These are phyloP conservation scores for Monilinia fructicola DNA, from an alignment of 2,329 filamentous ascomycete genomes.

Conservation along the genomic window DNA sequence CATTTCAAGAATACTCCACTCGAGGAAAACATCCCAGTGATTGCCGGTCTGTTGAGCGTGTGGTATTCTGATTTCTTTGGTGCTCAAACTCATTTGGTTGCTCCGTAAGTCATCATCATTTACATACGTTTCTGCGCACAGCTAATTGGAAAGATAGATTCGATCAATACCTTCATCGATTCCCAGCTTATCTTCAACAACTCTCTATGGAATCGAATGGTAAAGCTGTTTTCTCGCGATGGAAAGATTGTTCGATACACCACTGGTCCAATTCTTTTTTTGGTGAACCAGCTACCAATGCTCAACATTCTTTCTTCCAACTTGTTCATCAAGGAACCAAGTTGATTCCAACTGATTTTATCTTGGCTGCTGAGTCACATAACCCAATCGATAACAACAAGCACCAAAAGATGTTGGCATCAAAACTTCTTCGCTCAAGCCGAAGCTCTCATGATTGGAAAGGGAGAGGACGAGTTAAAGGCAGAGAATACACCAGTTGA, in stretches of 20 bases:
- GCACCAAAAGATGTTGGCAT: slow-evolving; percentile 94
- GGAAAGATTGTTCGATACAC: slow-evolving; percentile 93
- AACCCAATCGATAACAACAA: slow-evolving; percentile 90
- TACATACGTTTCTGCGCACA: slow-evolving; percentile 5
- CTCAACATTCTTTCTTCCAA: slow-evolving; percentile 99
- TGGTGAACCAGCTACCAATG: slow-evolving; percentile 97
- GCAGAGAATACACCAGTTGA: slow-evolving; percentile 70
- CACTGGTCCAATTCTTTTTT: slow-evolving; percentile 93
- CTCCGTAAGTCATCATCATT: slow-evolving; percentile 65
- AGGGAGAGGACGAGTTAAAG: slow-evolving; percentile 76
- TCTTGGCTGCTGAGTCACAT: slow-evolving; percentile 92
- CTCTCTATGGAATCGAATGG: slow-evolving; percentile 99
- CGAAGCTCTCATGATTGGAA: slow-evolving; percentile 88
- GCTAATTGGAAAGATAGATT: slow-evolving; percentile 61
- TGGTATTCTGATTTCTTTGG: slow-evolving; percentile 99
- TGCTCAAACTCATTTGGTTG: slow-evolving; percentile 94
- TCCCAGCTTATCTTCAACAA: slow-evolving; percentile 98
- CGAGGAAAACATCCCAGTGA: slow-evolving; percentile 89
- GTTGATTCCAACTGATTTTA: slow-evolving; percentile 97
- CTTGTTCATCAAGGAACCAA: slow-evolving; percentile 98
- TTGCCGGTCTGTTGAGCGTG: slow-evolving; percentile 90
- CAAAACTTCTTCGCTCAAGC: slow-evolving; percentile 91
- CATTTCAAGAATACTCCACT: slow-evolving; percentile 92
- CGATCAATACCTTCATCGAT: slow-evolving; percentile 98
- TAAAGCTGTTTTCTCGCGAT: slow-evolving; percentile 88